Base-by-base conservation (phyloP, 2,329 filamentous ascomycete species). In the Sarocladiaceae sp. region DNA sequence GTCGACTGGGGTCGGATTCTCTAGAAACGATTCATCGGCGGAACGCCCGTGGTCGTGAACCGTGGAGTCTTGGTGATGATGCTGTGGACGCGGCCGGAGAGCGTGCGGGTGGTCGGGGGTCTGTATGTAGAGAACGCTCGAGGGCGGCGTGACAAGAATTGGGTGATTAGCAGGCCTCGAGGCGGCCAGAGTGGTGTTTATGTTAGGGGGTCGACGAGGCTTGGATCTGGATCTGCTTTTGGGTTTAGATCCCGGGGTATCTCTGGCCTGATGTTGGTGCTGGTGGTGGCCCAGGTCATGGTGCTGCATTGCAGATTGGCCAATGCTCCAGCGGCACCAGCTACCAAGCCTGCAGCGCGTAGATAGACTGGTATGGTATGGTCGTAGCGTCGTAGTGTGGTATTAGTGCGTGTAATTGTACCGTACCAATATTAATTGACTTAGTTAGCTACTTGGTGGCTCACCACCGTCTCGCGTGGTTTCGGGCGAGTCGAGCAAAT, bases 1-100 rank as follows among this genome's bases (percentile, higher is more conserved):
- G 53, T 54, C 53, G 52, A 39, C 39, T 44, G 55, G 55, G 51
- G 52, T 57, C 33, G 56, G 57, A 26, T 55, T 52, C 53, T 59
- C 60, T 60, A 60, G 55, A 56, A 60, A 58, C 52, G 54, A 62
- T 55, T 55, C 61, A 63, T 60, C 42, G 50, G 53, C 47, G 6
- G 12, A 23, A 17, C 26, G 28, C 29, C 23, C 31, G 20, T 47
- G 23, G 42, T 36, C 15, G 5, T 44, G 22, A n/a, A 28, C 40
- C 13, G 28, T 22, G n/a, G 15, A 17, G 37, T 40, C 18, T 40
- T 20, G 37, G 3, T 23, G 37, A n/a, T n/a, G n/a, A n/a, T n/a
- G n/a, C n/a, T n/a, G n/a, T n/a, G n/a, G n/a, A n/a, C n/a, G n/a
- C 29, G 10, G 29, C 10, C 29, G 29, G 8, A 8, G 29, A 8